Conservation (phyloP, 176 grass and related monocot species). For the Carex scoparia region DNA sequence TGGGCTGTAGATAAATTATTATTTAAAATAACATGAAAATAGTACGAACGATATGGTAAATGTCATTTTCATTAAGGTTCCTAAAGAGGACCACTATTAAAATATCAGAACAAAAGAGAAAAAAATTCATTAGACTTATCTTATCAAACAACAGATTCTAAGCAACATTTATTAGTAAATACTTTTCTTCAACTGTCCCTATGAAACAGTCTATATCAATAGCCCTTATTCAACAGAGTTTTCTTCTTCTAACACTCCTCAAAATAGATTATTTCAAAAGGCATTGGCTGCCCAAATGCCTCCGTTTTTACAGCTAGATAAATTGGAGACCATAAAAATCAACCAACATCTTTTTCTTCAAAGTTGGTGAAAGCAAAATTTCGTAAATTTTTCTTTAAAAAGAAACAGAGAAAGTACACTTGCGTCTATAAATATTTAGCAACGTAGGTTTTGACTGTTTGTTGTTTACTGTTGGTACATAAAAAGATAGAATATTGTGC, state of each 20-base stretch:
- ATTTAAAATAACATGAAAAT: neutral
- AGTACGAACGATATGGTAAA: constrained; percentile 2
- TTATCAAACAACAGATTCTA: neutral
- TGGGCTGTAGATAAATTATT: neutral
- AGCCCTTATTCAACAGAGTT: neutral
- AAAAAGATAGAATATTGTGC: neutral
- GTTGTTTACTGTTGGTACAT: neutral
- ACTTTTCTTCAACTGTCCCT: neutral
- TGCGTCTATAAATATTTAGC: neutral
- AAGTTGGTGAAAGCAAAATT: neutral
- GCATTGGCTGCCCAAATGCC: neutral
- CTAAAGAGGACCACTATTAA: neutral
- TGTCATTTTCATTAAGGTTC: constrained; percentile 14
- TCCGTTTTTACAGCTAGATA: neutral
- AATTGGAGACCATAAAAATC: neutral
- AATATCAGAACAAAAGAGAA: neutral
- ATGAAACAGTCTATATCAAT: neutral
- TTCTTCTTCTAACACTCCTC: neutral
- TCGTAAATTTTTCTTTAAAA: neutral
- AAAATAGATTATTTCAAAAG: neutral
- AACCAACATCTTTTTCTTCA: neutral
- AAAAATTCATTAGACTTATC: neutral
- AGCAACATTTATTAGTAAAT: neutral
- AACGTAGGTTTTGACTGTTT: neutral
- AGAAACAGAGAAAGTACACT: constrained; percentile 2